A percentile compares a stretch with the other conserved stretches of the same genome.
Conservation (phyloP, 2,329 filamentous ascomycete species). For the Colletotrichum sp. region DNA sequence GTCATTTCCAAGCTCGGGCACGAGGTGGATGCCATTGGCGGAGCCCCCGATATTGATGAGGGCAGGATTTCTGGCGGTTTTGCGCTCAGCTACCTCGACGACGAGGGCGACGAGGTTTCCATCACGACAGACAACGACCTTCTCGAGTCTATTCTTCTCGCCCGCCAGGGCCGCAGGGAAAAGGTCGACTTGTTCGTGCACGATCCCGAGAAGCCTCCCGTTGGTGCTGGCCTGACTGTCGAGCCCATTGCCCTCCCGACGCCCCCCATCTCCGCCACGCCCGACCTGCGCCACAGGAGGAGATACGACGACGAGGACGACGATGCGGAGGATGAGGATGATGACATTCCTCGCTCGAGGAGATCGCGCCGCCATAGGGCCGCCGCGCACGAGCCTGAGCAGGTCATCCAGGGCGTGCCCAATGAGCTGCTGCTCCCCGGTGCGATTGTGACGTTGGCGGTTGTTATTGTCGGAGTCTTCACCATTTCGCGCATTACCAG, state of each 20-base stretch:
- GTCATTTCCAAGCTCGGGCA: conserved; percentile 85
- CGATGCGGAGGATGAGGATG: conserved; percentile 57
- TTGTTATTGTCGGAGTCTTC: conserved; percentile 94
- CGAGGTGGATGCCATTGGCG: conserved; percentile 85
- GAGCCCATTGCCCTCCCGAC: conserved; percentile 45
- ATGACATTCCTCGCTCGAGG: conserved; percentile 55
- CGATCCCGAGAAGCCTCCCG: conserved; percentile 86
- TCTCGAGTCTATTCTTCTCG: conserved; percentile 85
- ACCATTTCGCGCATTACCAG: conserved; percentile 75
- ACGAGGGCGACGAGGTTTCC: conserved; percentile 95
- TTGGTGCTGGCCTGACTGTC: conserved; percentile 62
- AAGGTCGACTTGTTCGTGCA: conserved; percentile 99
- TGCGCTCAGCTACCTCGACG: conserved; percentile 93
- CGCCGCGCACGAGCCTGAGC: conserved; percentile 61
- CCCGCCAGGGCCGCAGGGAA: conserved; percentile 77
- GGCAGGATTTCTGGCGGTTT: conserved; percentile 83
- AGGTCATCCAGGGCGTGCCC: conserved; percentile 88
- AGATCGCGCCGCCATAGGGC: conserved; percentile 45
- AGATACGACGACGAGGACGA: conserved; percentile 61
- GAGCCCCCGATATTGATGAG: conserved; percentile 77
- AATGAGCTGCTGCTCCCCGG: conserved; percentile 94
- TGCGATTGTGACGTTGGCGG: conserved; percentile 92
- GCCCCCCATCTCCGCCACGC: conserved; percentile 52
- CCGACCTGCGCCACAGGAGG: conserved; percentile 55
- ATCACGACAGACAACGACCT: conserved; percentile 96